These are phyloP conservation scores for Penstemon newberryi DNA, from an alignment of 257 asterid genomes.

Conservation along the genomic window DNA sequence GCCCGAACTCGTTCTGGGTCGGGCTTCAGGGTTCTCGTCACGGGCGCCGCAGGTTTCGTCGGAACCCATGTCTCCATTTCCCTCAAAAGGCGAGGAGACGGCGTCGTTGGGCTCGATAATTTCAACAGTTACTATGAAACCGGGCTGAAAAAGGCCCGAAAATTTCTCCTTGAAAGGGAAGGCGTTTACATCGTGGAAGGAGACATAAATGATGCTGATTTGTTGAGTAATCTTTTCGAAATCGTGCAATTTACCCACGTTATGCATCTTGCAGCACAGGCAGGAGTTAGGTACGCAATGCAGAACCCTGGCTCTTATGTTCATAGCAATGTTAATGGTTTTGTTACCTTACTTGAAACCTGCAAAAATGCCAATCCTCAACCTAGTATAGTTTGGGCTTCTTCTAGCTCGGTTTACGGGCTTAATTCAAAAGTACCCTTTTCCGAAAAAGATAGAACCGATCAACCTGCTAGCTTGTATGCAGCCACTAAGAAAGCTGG, in stretches of 20 bases:
- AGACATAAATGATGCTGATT: conserved; percentile 56
- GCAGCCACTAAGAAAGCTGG: conserved; percentile 93
- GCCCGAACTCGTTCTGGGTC: conserved; percentile 53
- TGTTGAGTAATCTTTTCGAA: conserved; percentile 53
- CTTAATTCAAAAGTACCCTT: conserved; percentile 80
- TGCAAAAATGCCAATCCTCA: conserved; percentile 65
- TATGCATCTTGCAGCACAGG: conserved; percentile 89
- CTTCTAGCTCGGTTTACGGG: conserved; percentile 83
- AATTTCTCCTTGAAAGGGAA: conserved; percentile 45
- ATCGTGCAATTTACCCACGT: conserved; percentile 65
- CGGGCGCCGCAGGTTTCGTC: conserved; percentile 86
- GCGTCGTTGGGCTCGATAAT: conserved; percentile 78
- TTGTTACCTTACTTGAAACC: conserved; percentile 64
- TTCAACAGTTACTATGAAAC: conserved; percentile 66
- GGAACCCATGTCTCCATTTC: conserved; percentile 68
- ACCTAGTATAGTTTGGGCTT: conserved; percentile 78
- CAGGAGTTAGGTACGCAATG: conserved; percentile 86
- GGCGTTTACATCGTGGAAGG: conserved; percentile 60
- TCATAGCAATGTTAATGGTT: conserved; percentile 68
- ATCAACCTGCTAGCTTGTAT: conserved; percentile 78
- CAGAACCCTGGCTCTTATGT: conserved; percentile 67
- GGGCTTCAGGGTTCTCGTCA: conserved; percentile 63
- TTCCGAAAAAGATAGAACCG: conserved; percentile 71
- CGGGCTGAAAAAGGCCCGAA: conserved; percentile 78
- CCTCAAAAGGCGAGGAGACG: conserved; percentile 69